Evolutionary conservation across 305 asterid species (phyloP), one percentile per base, ranked within the genome.

Genomic region (Fraxinus velutina): DNA sequence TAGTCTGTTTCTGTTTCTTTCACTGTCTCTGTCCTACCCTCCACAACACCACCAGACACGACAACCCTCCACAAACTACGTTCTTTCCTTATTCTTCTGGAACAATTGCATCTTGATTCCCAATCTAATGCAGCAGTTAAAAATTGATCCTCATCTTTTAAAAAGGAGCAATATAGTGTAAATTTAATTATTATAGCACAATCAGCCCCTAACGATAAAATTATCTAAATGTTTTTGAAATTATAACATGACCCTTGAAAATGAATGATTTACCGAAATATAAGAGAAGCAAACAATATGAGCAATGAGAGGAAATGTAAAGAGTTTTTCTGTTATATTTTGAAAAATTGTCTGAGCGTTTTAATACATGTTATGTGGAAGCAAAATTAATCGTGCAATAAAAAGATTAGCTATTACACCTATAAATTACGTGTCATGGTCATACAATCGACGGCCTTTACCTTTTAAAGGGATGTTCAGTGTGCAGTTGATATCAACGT

Each of bases 1-100:
- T 85, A 83, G 83, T 83, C 55, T 52, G 73, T 73, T 83, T 84
- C 50, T 82, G 85, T 85, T 76, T 79, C 85, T 83, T 36, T 36
- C 66, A 0, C 85, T 81, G 80, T 80, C 82, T 81, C 88, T 66
- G 79, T 77, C 82, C 78, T 86, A 71, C 79, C 85, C 78, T 8
- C 82, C 12, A 57, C 47, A 36, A 36, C 85, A 79, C 85, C 83
- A 79, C 78, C 84, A 33, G 60, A 74, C 87, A 73, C 76, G 21
- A 32, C 36, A 36, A 17, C 66, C 76, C 73, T 12, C 85, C 84
- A 75, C 84, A 70, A 82, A 79, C 79, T 73, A 77, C 66, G 47
- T 34, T 78, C 8, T 30, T 36, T 83, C 79, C 15, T 44, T 80
- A 13, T 82, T 19, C 27, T 72, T 78, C 10, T 24, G 22, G 39